phyloP scores from a whole-genome alignment of 1,284 basidiomycete genomes.

The Microbotryum saponariae region DNA sequence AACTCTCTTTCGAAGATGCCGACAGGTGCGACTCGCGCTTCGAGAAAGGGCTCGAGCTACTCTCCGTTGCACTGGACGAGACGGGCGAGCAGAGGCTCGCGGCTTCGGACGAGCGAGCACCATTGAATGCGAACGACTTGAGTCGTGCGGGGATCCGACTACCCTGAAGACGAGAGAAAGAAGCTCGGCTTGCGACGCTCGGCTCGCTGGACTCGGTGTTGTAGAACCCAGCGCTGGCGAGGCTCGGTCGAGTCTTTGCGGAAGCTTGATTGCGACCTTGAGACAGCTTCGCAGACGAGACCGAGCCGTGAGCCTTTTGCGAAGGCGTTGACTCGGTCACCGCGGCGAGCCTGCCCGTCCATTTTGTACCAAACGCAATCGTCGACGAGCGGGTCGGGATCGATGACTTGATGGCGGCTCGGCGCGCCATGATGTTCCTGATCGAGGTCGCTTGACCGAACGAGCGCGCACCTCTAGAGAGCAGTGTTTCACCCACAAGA shows the following conservation, averaged over 20 bases:
- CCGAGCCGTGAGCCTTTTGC: neutral
- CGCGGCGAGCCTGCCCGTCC: neutral
- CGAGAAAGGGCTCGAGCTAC: too few relatives aligned
- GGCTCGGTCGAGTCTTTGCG: neutral
- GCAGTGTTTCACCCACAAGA: neutral
- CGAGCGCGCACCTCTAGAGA: constrained; percentile 10
- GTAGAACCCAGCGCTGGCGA: too few relatives aligned
- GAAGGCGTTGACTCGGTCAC: neutral
- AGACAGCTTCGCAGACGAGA: neutral
- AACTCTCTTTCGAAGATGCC: neutral
- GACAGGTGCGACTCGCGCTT: neutral
- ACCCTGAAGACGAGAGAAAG: too few relatives aligned
- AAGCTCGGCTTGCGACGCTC: too few relatives aligned
- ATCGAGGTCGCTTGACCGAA: constrained; percentile 5
- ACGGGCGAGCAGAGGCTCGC: too few relatives aligned
- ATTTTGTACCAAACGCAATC: neutral
- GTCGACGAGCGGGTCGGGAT: constrained; percentile 17
- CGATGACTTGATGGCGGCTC: constrained; percentile 8
- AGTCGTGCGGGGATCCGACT: too few relatives aligned
- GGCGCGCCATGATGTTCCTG: constrained; percentile 7
- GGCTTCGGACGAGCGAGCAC: too few relatives aligned
- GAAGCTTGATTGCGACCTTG: neutral
- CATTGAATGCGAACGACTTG: too few relatives aligned
- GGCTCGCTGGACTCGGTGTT: too few relatives aligned
- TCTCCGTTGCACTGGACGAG: too few relatives aligned